Evolutionary conservation across 495 filamentous ascomycete genomes (phyloP), one percentile per base, ranked within the genome.

Genomic region (Apodospora peruviana): DNA sequence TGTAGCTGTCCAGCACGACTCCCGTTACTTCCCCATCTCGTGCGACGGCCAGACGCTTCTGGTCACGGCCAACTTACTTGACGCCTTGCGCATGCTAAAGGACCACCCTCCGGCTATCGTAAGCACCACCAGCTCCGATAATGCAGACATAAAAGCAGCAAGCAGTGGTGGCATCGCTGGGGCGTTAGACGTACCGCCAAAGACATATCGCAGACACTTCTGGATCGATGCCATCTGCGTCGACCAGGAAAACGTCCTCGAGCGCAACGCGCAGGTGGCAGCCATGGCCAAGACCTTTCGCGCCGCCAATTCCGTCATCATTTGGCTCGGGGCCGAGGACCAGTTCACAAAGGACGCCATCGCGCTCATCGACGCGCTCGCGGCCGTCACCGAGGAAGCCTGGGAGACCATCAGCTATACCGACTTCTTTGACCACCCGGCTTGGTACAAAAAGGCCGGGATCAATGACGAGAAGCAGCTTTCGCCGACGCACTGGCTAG

Each of bases 151-250:
- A n/a, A n/a, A n/a, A n/a, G n/a, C n/a, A n/a, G n/a, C n/a, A n/a
- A n/a, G n/a, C n/a, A n/a, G n/a, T n/a, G n/a, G n/a, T n/a, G n/a
- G n/a, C n/a, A n/a, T n/a, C n/a, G n/a, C n/a, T n/a, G n/a, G n/a
- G n/a, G n/a, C n/a, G n/a, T n/a, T n/a, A n/a, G n/a, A n/a, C n/a
- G n/a, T n/a, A n/a, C n/a, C n/a, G n/a, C n/a, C n/a, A n/a, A n/a
- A n/a, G n/a, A n/a, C n/a, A n/a, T n/a, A n/a, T n/a, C n/a, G n/a
- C 19, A 19, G 21, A 23, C 35, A 52, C 32, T 24, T 51, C 35
- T 58, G 55, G 55, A 51, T 55, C 51, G 55, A 58, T 20, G 45
- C 43, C 9, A 23, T 59, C 12, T 59, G 56, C 24, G 42, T 58
- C 51, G 36, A 55, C 47, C 56, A 59, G 47, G 43, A 40, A 19